Percentiles rank a stretch among this genome's conserved stretches.
Evolutionary conservation across 352 stramenopile genomes (phyloP).

Genomic region (Globisporangium alternatum): DNA sequence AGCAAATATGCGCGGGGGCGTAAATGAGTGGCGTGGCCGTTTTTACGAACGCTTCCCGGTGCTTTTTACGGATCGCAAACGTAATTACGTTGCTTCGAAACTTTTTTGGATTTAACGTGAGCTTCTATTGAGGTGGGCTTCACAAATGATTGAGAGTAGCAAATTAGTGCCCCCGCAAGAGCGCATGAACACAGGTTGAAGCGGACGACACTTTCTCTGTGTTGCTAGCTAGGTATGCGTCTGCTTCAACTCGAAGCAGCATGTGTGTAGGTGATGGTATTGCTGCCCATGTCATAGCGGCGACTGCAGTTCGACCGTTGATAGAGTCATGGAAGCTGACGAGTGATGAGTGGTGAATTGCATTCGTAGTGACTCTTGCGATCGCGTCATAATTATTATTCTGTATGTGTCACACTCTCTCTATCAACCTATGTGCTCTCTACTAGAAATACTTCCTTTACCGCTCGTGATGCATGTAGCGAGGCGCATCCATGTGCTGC

Average conservation of each 20-base stretch:
- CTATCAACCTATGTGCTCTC: neutral
- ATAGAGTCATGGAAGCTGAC: too few species aligned
- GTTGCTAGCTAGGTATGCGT: too few species aligned
- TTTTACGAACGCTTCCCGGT: conserved; percentile 13
- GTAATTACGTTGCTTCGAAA: conserved; percentile 23
- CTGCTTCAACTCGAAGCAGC: too few species aligned
- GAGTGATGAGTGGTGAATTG: too few species aligned
- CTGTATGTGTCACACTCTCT: too few species aligned
- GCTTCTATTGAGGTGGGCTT: neutral
- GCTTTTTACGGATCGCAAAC: conserved; percentile 18
- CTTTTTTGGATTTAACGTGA: too few species aligned
- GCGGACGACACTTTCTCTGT: too few species aligned
- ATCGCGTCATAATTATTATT: neutral
- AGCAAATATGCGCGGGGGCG: conserved; percentile 7
- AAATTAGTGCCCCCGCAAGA: neutral
- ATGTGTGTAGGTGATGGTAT: too few species aligned
- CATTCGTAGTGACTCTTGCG: too few species aligned
- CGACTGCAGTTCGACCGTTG: too few species aligned
- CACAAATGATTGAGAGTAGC: neutral
- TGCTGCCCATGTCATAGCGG: too few species aligned
- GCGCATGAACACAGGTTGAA: too few species aligned
- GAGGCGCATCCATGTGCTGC: neutral
- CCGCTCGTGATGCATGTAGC: conserved; percentile 4
- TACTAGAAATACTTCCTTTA: neutral
- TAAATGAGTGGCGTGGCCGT: conserved; percentile 42